Evolutionary conservation across 2,329 filamentous ascomycete species (phyloP), one percentile per base, ranked within the genome.

Genomic region (Knoxdaviesia capensis): DNA sequence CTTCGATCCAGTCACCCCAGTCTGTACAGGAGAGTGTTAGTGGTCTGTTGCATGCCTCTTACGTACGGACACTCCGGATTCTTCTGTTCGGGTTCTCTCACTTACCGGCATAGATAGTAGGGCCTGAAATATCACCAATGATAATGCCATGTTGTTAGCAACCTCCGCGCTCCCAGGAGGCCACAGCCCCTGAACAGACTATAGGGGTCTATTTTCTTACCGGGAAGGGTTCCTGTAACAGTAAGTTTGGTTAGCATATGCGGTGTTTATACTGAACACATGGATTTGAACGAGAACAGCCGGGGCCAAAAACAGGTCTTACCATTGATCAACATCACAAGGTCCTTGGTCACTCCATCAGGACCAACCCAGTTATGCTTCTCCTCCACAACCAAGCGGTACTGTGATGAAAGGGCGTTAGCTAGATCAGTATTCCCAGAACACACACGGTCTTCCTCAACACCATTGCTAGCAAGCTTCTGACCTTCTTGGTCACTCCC

Each of bases 1-100:
- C 67, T 39, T 77, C 57, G 33, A 69, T 56, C 6, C 47, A 54
- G 46, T 71, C 67, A 31, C 67, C 68, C 64, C 66, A 70, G 43
- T 69, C 46, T 44, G 32, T 4, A 34, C 28, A 3, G 9, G 6
- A 30, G 20, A 6, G 20, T 20, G 41, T 43, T 65, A 41, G 36
- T 42, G 20, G 20, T 20, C 20, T 20, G 20, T 20, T 20, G 20
- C 20, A 20, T 20, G 20, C 20, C 20, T 20, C 3, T 3, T 20
- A 2, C 20, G 20, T 20, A 20, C 20, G 20, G 20, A 20, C 6
- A 31, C 30, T 38, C 8, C 11, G 5, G 28, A 39, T 7, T 5
- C 5, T 28, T 4, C 11, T 31, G 33, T 38, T 6, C 7, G 20
- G 20, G 31, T 6, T 35, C 34, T 35, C 34, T 9, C 11, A 35